Conservation (phyloP, 2,329 filamentous ascomycete genomes). For the Cladosporium austrohemisphaericum region DNA sequence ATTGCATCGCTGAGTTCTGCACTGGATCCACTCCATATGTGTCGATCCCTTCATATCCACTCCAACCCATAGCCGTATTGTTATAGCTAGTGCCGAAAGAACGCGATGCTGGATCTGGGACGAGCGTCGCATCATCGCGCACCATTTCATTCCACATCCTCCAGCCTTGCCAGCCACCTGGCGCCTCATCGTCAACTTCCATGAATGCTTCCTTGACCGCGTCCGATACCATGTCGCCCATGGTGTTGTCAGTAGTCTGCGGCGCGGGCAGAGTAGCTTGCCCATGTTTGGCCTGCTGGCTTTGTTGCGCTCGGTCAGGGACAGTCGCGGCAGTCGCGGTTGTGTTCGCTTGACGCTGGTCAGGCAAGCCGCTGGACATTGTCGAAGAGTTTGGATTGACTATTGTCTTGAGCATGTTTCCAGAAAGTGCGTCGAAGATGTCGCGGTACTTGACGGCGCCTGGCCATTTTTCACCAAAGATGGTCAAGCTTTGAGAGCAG, state of each 20-base stretch:
- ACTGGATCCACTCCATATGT: constrained; percentile 7
- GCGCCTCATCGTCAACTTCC: constrained; percentile 12
- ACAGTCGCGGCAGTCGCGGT: too few relatives aligned
- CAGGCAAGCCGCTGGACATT: background rate
- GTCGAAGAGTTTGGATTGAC: background rate
- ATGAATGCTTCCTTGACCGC: constrained; percentile 10
- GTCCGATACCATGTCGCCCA: constrained; percentile 1
- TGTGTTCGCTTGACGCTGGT: background rate
- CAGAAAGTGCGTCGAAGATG: constrained; percentile 13
- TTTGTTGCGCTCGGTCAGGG: too few relatives aligned
- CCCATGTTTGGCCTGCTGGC: too few relatives aligned
- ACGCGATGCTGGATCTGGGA: background rate
- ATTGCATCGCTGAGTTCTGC: constrained; percentile 4
- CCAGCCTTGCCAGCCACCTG: constrained; percentile 13
- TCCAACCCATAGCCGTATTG: background rate
- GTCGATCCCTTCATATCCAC: background rate
- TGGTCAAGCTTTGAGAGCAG: constrained; percentile 10
- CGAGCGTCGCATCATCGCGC: background rate
- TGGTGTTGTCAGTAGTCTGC: background rate
- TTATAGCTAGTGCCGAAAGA: background rate
- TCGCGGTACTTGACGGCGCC: constrained; percentile 14
- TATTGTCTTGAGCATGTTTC: constrained; percentile 6
- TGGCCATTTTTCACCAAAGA: constrained; percentile 15
- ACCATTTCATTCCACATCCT: constrained; percentile 15
- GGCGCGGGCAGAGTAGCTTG: background rate